Evolutionary conservation across 2,329 filamentous ascomycete species (phyloP).

Genomic region (Verticillium klebahnii): DNA sequence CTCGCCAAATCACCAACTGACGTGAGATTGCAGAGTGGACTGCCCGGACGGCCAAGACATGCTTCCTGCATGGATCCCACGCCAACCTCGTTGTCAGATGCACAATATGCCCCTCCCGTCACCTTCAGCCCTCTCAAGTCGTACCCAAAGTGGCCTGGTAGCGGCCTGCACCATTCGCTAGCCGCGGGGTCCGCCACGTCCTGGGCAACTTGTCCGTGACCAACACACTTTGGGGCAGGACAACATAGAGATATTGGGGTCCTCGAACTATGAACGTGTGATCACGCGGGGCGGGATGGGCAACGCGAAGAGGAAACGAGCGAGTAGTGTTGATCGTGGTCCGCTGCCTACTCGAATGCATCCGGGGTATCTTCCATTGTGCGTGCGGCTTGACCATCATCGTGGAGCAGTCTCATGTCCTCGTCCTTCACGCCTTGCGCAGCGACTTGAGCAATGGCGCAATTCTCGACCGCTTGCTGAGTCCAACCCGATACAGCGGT

Average conservation of each 20-base stretch:
- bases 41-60: not conserved
- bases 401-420: not conserved
- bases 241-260: not conserved
- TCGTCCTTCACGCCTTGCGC: constrained; percentile 27
- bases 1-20: not conserved
- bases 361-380: not conserved
- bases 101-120: not conserved
- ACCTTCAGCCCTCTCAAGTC: not conserved
- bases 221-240: not conserved
- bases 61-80: not conserved
- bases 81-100: not conserved
- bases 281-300: not conserved
- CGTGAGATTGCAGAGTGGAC: not conserved
- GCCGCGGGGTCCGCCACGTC: not conserved
- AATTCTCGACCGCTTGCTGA: constrained; percentile 46
- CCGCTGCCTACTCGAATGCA: not conserved
- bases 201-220: not conserved
- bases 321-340: not conserved
- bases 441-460: constrained; percentile 47
- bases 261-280: not conserved
- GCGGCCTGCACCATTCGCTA: not conserved
- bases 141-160: not conserved
- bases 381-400: not conserved
- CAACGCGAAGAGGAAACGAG: not conserved
- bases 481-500: constrained; percentile 43